Evolutionary conservation across 768 basidiomycete species (phyloP), one percentile per base, ranked within the genome.

Genomic region (Suillus lakei): DNA sequence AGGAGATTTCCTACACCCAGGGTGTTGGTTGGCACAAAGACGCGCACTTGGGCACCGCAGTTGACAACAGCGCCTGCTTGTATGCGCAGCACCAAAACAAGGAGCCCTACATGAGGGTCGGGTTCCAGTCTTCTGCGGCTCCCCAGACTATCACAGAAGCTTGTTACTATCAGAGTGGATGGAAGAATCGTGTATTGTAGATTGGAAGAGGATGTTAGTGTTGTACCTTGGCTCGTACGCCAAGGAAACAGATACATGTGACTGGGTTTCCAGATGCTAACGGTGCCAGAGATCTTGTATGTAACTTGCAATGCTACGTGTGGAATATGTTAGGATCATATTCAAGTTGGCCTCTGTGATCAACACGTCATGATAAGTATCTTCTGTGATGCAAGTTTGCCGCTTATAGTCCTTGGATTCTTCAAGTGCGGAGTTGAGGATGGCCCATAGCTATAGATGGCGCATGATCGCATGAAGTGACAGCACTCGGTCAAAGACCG

Each of bases 261-360:
- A 54, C 9, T 10, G 5, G 5, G 21, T 54, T 34, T 2, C 32
- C 12, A 16, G 39, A 13, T 39, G 12, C n/a, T 39, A 39, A 15
- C 39, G 16, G 39, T 13, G 39, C 39, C 34, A 39, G 39, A 39
- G 39, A 39, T 13, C 13, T 39, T 39, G 54, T 66, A 64, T 65
- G 34, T 26, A 15, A 18, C n/a, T 50, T 16, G 48, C 43, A 59
- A 36, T 36, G 32, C 5, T 46, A 34, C 13, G 38, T 43, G 39
- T 39, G 12, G 39, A 39, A 15, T 13, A 39, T 15, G 12, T 39
- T 15, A 39, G 12, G 39, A 39, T 8, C 15, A 23, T 34, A 34
- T 34, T 38, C 38, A 9, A 38, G 38, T n/a, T 38, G 9, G 38
- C 38, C 12, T 38, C 38, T 38, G 38, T 12, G 1, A 38, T 38